Percentiles rank a stretch among this genome's conserved stretches.
Conservation (phyloP, 2,329 filamentous ascomycete genomes). For the Sporothrix globosa region DNA sequence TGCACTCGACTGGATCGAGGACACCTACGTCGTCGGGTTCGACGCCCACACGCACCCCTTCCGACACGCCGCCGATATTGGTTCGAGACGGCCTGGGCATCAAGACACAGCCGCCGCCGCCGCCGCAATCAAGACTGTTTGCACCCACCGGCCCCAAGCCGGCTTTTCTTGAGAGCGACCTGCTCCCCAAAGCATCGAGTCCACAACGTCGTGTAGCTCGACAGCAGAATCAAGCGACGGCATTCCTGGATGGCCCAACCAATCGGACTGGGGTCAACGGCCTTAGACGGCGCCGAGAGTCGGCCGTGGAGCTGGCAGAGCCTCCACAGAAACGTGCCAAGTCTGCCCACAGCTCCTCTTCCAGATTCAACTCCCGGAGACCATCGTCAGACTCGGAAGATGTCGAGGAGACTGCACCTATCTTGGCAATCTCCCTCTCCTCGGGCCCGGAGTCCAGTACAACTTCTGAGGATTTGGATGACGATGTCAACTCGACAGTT, state of each 20-base stretch:
- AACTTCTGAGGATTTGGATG: not conserved
- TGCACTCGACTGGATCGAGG: not conserved
- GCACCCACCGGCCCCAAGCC: not conserved
- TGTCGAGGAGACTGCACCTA: no score
- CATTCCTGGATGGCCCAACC: not conserved
- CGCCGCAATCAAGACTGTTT: no score
- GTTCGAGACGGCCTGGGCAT: not conserved
- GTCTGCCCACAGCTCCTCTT: not conserved
- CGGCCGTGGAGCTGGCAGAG: not conserved
- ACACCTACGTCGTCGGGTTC: not conserved
- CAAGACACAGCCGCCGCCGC: constrained; percentile 2
- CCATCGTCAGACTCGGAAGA: not conserved
- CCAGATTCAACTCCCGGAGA: no score
- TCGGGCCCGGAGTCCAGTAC: not conserved
- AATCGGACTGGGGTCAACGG: not conserved
- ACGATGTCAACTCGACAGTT: not conserved
- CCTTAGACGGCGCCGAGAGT: not conserved
- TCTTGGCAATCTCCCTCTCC: not conserved
- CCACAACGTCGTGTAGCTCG: not conserved
- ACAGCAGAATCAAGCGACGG: not conserved
- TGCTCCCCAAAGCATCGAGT: not conserved
- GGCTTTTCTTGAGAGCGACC: not conserved
- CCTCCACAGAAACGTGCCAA: constrained; percentile 16
- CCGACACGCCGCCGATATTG: not conserved
- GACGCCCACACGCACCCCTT: not conserved